Evolutionary conservation across 176 grass and related monocot species (phyloP).

Genomic region (Aegilops umbellulata): DNA sequence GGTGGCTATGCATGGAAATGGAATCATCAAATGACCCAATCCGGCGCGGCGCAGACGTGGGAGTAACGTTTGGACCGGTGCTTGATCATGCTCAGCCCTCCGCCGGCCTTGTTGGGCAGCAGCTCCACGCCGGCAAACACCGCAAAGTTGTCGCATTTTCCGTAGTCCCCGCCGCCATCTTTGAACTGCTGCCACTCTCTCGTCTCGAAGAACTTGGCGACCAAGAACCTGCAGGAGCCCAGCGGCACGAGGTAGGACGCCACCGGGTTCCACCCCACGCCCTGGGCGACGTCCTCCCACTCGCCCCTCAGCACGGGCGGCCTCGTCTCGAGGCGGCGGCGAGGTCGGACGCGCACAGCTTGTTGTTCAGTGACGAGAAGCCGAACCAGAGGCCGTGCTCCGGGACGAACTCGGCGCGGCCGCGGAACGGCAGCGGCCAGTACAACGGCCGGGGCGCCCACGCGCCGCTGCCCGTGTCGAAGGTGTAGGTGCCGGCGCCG

Average conservation of each 20-base stretch:
- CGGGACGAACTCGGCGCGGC: background rate
- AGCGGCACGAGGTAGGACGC: background rate
- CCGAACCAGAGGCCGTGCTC: background rate
- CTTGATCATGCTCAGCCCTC: background rate
- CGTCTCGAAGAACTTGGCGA: background rate
- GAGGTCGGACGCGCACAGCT: background rate
- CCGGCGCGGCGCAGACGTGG: background rate
- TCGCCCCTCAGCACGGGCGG: background rate
- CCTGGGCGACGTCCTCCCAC: background rate
- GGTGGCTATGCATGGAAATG: no score
- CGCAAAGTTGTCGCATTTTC: background rate
- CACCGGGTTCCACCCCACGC: background rate
- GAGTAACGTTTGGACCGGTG: background rate
- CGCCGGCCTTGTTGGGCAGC: background rate
- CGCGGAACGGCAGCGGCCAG: background rate
- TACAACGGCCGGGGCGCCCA: background rate
- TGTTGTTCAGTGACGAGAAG: background rate
- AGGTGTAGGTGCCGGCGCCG: background rate
- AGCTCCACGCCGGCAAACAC: background rate
- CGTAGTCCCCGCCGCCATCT: background rate
- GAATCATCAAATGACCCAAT: background rate
- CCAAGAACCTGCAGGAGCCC: background rate
- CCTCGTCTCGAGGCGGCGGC: background rate
- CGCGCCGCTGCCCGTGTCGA: background rate
- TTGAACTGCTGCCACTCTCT: background rate